Conservation (phyloP, 2,329 filamentous ascomycete genomes). For the Cordyceps sp. region DNA sequence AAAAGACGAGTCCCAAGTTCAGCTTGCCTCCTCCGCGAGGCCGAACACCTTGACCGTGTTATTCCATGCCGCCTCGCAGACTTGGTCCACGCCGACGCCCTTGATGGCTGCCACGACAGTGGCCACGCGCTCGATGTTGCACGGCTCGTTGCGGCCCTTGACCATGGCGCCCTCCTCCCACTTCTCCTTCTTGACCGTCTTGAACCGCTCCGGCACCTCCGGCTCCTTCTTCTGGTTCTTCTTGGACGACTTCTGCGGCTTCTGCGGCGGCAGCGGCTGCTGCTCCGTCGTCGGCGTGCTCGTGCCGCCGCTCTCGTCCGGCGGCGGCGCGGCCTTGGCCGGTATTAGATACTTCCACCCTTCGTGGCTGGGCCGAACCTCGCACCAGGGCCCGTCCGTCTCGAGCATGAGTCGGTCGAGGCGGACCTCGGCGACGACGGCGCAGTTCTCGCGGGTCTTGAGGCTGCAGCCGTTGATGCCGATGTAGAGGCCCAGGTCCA, state of each 20-base stretch:
- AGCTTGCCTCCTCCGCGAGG: no score
- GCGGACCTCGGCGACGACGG: conserved; percentile 64
- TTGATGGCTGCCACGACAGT: conserved; percentile 79
- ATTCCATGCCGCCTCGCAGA: conserved; percentile 71
- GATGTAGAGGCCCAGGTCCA: conserved; percentile 69
- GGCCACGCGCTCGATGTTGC: conserved; percentile 73
- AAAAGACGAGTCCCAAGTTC: no score
- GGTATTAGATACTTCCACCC: conserved; percentile 53
- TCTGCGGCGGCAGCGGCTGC: conserved; percentile 4
- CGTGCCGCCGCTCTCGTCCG: no score
- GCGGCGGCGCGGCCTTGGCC: conserved; percentile 17
- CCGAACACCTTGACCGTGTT: conserved; percentile 73
- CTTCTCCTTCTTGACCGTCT: conserved; percentile 88
- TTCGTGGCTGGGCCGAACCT: conserved; percentile 79
- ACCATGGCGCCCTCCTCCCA: conserved; percentile 80
- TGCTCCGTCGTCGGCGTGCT: conserved; percentile 3
- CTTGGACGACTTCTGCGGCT: conserved; percentile 15
- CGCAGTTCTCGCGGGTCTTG: conserved; percentile 84
- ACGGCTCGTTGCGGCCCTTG: conserved; percentile 89
- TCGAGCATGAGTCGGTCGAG: conserved; percentile 79
- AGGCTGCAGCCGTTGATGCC: conserved; percentile 95
- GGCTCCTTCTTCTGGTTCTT: conserved; percentile 40
- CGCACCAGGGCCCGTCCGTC: conserved; percentile 96
- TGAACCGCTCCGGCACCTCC: conserved; percentile 56
- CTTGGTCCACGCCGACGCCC: conserved; percentile 59